Conservation (phyloP, 805 yeast genomes). For the Saccharomycopsis microspora region DNA sequence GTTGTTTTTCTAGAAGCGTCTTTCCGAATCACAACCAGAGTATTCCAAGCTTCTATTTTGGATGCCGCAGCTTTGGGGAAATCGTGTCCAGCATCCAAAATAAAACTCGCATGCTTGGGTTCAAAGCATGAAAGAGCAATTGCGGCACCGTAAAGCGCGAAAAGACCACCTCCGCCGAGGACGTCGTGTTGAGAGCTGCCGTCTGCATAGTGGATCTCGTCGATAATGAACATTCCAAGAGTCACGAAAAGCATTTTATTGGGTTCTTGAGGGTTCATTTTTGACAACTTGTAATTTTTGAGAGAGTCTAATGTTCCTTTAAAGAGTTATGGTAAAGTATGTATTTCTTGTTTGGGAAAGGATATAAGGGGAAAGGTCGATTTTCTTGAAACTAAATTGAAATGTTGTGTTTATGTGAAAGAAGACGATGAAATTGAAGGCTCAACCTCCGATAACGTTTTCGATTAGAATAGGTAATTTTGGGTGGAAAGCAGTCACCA, state of each 20-base stretch:
- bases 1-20: conserved; percentile 52
- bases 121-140: conserved; percentile 31
- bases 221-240: conserved; percentile 84
- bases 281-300: too few species aligned
- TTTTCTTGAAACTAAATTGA: too few species aligned
- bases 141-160: conserved; percentile 65
- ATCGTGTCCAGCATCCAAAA: conserved; percentile 73
- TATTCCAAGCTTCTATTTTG: conserved; percentile 46
- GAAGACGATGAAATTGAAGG: too few species aligned
- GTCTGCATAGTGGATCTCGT: conserved; percentile 58
- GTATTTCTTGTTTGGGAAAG: too few species aligned
- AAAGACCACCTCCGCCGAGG: conserved; percentile 88
- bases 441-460: too few species aligned
- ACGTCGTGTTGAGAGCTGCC: conserved; percentile 33
- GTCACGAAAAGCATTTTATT: conserved; percentile 36
- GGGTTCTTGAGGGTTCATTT: too few species aligned
- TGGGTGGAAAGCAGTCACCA: too few species aligned
- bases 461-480: too few species aligned
- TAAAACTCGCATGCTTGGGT: conserved; percentile 41
- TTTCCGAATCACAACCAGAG: conserved; percentile 46
- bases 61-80: conserved; percentile 42
- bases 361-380: too few species aligned
- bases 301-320: too few species aligned
- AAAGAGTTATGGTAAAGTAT: too few species aligned
- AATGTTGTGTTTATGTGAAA: too few species aligned